phyloP scores from a whole-genome alignment of 805 yeast genomes.

The Naumovozyma dairenensis region DNA sequence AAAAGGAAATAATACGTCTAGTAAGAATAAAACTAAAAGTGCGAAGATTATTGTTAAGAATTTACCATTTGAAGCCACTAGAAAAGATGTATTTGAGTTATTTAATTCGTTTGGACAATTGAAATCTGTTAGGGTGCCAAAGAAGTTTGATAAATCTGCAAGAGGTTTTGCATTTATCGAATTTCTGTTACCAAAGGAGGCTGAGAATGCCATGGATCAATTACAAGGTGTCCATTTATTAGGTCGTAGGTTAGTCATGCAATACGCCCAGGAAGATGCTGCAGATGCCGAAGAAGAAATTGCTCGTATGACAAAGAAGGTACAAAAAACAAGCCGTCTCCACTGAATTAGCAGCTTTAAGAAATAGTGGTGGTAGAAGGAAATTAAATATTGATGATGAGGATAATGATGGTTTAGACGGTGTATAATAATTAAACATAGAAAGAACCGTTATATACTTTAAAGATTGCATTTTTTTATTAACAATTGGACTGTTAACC shows the following conservation, averaged over 20 bases:
- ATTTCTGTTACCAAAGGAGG: slow-evolving; percentile 77
- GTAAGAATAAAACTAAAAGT: slow-evolving; percentile 32
- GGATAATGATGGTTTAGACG: slow-evolving; percentile 20
- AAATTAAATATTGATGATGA: slow-evolving; percentile 47
- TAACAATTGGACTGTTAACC: too few relatives aligned
- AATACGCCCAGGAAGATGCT: slow-evolving; percentile 77
- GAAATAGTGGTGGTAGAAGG: slow-evolving; percentile 65
- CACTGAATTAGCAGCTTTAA: slow-evolving; percentile 60
- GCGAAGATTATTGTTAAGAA: slow-evolving; percentile 88
- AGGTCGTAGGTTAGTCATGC: slow-evolving; percentile 90
- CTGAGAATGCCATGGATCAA: slow-evolving; percentile 88
- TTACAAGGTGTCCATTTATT: slow-evolving; percentile 92
- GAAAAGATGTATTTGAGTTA: slow-evolving; percentile 85
- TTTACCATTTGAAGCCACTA: slow-evolving; percentile 90
- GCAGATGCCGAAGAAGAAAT: slow-evolving; percentile 84
- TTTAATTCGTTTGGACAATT: slow-evolving; percentile 92
- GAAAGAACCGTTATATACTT: not conserved
- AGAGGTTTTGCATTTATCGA: slow-evolving; percentile 98
- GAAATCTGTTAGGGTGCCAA: slow-evolving; percentile 90
- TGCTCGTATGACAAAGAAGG: slow-evolving; percentile 80
- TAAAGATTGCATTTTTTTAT: not conserved
- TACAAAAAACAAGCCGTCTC: slow-evolving; percentile 71
- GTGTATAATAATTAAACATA: slow-evolving; percentile 8
- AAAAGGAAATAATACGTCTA: slow-evolving; percentile 16
- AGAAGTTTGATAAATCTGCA: slow-evolving; percentile 88